Conservation (phyloP, 1,284 basidiomycete species). For the Cryptococcus hybrid region DNA sequence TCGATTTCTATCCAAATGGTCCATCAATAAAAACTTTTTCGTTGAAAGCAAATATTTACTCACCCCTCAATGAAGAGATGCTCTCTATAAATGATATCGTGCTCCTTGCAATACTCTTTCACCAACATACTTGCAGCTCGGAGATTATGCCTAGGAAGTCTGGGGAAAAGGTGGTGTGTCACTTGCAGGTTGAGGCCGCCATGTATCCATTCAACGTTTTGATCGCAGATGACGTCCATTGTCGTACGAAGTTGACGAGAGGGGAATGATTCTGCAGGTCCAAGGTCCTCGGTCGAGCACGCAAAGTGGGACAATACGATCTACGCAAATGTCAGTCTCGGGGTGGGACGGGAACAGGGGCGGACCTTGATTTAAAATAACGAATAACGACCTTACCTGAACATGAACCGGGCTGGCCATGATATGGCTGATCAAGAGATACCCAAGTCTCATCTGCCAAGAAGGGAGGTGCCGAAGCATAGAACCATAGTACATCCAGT, state of each 20-base stretch:
- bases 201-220: constrained; percentile 82
- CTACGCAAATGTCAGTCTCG: constrained; percentile 50
- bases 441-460: constrained; percentile 52
- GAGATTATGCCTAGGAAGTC: constrained; percentile 91
- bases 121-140: constrained; percentile 75
- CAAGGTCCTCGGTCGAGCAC: constrained; percentile 89
- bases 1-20: constrained; percentile 26
- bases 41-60: constrained; percentile 6
- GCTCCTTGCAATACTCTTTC: constrained; percentile 79
- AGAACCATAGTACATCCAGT: constrained; percentile 56
- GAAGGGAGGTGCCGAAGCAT: constrained; percentile 50
- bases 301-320: constrained; percentile 98
- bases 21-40: not conserved
- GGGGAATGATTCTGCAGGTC: constrained; percentile 85
- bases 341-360: too few relatives aligned
- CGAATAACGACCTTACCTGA: constrained; percentile 49
- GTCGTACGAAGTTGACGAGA: constrained; percentile 94
- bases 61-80: constrained; percentile 79
- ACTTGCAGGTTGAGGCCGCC: constrained; percentile 93
- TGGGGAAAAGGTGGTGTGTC: constrained; percentile 95
- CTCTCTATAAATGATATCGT: constrained; percentile 82
- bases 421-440: constrained; percentile 56
- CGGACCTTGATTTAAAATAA: not conserved
- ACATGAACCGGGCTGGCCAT: constrained; percentile 57
- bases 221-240: constrained; percentile 86